Evolutionary conservation across 2,329 filamentous ascomycete species (phyloP).

Genomic region (Pyricularia grisea): DNA sequence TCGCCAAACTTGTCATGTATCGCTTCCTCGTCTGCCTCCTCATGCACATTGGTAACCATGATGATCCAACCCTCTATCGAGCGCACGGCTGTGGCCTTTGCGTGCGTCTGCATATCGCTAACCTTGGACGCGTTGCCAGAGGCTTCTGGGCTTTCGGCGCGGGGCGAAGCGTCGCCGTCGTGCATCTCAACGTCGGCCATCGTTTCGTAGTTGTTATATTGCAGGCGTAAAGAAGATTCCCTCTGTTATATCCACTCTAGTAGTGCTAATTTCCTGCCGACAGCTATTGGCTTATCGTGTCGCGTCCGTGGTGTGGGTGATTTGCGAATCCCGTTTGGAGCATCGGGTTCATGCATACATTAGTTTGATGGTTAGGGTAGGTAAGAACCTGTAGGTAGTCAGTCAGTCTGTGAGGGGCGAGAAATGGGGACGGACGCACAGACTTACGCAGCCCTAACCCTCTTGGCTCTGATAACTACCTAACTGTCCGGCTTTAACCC

Average conservation of each 20-base stretch:
- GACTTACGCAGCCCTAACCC: neutral
- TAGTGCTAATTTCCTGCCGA: neutral
- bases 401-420: neutral
- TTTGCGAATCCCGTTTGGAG: neutral
- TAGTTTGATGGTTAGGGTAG: too few species aligned
- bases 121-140: constrained; percentile 29
- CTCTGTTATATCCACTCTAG: neutral
- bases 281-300: neutral
- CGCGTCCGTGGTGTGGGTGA: neutral
- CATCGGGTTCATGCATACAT: neutral
- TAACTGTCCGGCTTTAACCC: too few species aligned
- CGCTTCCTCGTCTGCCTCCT: constrained; percentile 78
- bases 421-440: neutral
- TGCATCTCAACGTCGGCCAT: constrained; percentile 28
- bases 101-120: constrained; percentile 60
- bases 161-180: constrained; percentile 4
- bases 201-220: neutral
- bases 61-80: constrained; percentile 88
- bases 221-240: neutral
- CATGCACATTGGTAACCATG: constrained; percentile 78
- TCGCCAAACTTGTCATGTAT: constrained; percentile 75
- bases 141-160: constrained; percentile 2
- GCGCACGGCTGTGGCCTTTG: constrained; percentile 70
- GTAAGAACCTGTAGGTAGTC: too few species aligned
- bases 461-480: neutral